A percentile compares a stretch with the other conserved stretches of the same genome.
Conservation (phyloP, 257 asterid species). For the Vinca minor region DNA sequence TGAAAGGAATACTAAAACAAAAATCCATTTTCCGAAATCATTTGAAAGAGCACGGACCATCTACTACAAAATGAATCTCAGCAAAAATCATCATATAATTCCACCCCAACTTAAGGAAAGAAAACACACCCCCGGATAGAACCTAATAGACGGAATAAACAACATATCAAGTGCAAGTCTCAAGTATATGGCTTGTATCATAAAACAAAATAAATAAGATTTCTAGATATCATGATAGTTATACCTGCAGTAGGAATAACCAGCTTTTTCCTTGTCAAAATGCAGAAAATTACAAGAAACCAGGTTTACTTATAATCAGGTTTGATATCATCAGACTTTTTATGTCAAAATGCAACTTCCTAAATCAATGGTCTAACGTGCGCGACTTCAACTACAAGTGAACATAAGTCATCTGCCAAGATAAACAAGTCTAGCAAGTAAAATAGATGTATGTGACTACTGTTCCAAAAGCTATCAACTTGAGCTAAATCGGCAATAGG, state of each 20-base stretch:
- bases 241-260: neutral
- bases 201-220: too few species aligned
- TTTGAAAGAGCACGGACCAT: neutral
- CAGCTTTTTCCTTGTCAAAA: neutral
- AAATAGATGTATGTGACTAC: neutral
- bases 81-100: too few species aligned
- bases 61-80: too few species aligned
- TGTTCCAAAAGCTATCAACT: neutral
- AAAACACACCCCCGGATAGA: neutral
- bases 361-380: neutral
- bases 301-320: neutral
- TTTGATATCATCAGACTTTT: neutral
- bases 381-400: too few species aligned
- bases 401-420: neutral
- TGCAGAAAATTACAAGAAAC: neutral
- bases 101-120: neutral
- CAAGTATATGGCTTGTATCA: neutral
- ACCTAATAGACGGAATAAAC: neutral
- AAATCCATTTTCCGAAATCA: neutral
- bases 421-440: neutral
- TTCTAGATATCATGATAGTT: neutral
- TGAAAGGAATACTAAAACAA: too few species aligned
- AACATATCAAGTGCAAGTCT: neutral
- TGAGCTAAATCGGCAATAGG: too few species aligned
- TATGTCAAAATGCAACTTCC: neutral